phyloP scores from a whole-genome alignment of 495 filamentous ascomycete species.

The Peziza echinospora region DNA sequence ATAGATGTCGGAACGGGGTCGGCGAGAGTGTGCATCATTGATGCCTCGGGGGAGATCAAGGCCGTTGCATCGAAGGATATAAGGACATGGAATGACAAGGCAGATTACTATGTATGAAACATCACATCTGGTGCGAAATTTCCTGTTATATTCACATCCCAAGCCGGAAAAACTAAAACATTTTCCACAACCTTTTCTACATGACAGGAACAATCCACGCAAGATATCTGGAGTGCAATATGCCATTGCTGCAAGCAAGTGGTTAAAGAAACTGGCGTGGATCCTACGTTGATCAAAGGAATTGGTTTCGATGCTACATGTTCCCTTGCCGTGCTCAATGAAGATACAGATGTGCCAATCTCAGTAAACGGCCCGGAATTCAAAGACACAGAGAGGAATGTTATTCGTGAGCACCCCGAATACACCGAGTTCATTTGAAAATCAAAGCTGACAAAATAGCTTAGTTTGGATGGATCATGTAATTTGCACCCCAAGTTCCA shows the following conservation, averaged over 20 bases:
- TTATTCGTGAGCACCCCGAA: slow-evolving; percentile 13
- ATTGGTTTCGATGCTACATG: slow-evolving; percentile 96
- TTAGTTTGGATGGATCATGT: slow-evolving; percentile 22
- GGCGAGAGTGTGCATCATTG: slow-evolving; percentile 83
- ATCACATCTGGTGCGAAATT: no score
- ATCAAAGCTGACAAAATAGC: slow-evolving; percentile 2
- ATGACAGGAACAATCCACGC: slow-evolving; percentile 86
- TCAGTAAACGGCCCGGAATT: slow-evolving; percentile 77
- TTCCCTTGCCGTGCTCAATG: slow-evolving; percentile 72
- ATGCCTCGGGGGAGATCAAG: slow-evolving; percentile 75
- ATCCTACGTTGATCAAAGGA: slow-evolving; percentile 49
- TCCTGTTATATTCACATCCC: slow-evolving; percentile 2
- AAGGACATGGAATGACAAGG: slow-evolving; percentile 79
- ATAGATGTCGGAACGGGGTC: slow-evolving; percentile 94
- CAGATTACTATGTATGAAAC: slow-evolving; percentile 55
- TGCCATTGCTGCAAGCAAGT: slow-evolving; percentile 59
- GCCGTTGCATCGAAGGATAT: slow-evolving; percentile 79
- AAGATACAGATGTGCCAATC: slow-evolving; percentile 74
- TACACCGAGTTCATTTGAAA: no score
- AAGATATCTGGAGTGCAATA: slow-evolving; percentile 85
- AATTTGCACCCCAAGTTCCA: background rate
- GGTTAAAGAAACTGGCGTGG: slow-evolving; percentile 55
- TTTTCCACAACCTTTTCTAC: slow-evolving; percentile 1
- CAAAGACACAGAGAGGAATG: slow-evolving; percentile 21
- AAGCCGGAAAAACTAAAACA: no score